Percentiles rank a stretch among this genome's conserved stretches.
Conservation (phyloP, 768 basidiomycete genomes). For the Suillus clintonianus region DNA sequence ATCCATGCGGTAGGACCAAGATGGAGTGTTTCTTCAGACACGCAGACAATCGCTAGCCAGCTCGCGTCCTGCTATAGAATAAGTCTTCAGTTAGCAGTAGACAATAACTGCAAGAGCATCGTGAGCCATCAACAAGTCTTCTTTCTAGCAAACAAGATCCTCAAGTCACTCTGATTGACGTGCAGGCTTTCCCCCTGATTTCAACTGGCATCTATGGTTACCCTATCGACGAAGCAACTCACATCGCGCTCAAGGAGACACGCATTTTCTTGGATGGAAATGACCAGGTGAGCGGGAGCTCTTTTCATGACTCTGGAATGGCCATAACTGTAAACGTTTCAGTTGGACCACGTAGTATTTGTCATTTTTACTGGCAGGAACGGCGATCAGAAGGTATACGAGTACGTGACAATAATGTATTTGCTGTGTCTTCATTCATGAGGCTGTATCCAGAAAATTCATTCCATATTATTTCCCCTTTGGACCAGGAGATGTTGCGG, state of each 20-base stretch:
- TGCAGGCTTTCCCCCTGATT: slow-evolving; percentile 77
- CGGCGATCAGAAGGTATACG: slow-evolving; percentile 62
- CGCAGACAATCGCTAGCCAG: slow-evolving; percentile 48
- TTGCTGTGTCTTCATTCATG: background rate
- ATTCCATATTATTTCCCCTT: slow-evolving; percentile 68
- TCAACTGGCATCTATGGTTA: slow-evolving; percentile 83
- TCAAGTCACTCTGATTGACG: background rate
- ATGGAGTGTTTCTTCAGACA: slow-evolving; percentile 43
- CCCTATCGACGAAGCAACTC: slow-evolving; percentile 72
- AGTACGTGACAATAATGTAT: slow-evolving; percentile 44
- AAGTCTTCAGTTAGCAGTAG: slow-evolving; percentile 62
- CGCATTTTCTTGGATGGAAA: slow-evolving; percentile 60
- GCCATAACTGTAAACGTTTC: background rate
- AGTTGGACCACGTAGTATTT: slow-evolving; percentile 77
- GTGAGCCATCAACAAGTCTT: slow-evolving; percentile 36
- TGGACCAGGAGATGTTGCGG: background rate
- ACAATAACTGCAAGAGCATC: slow-evolving; percentile 62
- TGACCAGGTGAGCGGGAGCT: slow-evolving; percentile 36
- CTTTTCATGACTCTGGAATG: background rate
- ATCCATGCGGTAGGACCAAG: slow-evolving; percentile 85
- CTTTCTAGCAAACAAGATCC: background rate
- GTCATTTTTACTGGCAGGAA: slow-evolving; percentile 61
- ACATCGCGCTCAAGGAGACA: slow-evolving; percentile 62
- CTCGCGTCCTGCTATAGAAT: slow-evolving; percentile 69
- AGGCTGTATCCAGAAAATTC: slow-evolving; percentile 36